Evolutionary conservation across 2,329 filamentous ascomycete genomes (phyloP).

Genomic region (Phialophora expanda): DNA sequence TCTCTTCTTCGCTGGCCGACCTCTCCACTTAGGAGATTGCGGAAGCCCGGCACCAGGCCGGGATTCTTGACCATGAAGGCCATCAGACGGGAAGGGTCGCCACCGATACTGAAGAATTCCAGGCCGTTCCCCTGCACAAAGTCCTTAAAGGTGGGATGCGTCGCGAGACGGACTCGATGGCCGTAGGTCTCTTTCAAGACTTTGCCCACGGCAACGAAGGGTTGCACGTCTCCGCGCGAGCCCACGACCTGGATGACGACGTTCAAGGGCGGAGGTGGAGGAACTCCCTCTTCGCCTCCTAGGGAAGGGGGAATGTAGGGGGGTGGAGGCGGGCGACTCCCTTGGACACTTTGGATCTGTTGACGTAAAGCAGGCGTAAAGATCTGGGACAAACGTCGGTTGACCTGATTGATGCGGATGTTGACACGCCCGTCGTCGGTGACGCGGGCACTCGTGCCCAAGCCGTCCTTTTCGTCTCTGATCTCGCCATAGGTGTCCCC

Average conservation of each 20-base stretch:
- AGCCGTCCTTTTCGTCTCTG: slow-evolving; percentile 65
- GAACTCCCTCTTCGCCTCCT: slow-evolving; percentile 59
- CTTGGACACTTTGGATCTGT: slow-evolving; percentile 44
- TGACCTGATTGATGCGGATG: slow-evolving; percentile 76
- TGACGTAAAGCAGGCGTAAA: slow-evolving; percentile 68
- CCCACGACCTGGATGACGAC: slow-evolving; percentile 77
- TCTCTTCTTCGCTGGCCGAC: slow-evolving; percentile 73
- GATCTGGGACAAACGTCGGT: slow-evolving; percentile 67
- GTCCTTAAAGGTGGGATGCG: slow-evolving; percentile 68
- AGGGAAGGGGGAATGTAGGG: slow-evolving; percentile 67
- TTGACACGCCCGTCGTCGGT: slow-evolving; percentile 78
- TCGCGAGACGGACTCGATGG: slow-evolving; percentile 74
- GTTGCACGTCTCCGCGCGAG: slow-evolving; percentile 75
- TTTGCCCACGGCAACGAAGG: slow-evolving; percentile 72
- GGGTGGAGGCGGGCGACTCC: slow-evolving; percentile 25
- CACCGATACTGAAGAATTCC: slow-evolving; percentile 76
- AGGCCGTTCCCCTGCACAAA: slow-evolving; percentile 73
- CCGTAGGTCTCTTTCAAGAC: slow-evolving; percentile 67
- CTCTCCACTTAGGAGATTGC: slow-evolving; percentile 75
- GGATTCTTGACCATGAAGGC: slow-evolving; percentile 91
- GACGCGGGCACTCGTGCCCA: slow-evolving; percentile 65
- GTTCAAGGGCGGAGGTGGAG: slow-evolving; percentile 54
- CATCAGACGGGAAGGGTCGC: slow-evolving; percentile 75
- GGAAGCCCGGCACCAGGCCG: slow-evolving; percentile 79
- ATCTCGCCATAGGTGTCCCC: slow-evolving; percentile 61